Percentiles rank a stretch among this genome's conserved stretches.
Conservation (phyloP, 306 rosid genomes). For the Delonix regia region DNA sequence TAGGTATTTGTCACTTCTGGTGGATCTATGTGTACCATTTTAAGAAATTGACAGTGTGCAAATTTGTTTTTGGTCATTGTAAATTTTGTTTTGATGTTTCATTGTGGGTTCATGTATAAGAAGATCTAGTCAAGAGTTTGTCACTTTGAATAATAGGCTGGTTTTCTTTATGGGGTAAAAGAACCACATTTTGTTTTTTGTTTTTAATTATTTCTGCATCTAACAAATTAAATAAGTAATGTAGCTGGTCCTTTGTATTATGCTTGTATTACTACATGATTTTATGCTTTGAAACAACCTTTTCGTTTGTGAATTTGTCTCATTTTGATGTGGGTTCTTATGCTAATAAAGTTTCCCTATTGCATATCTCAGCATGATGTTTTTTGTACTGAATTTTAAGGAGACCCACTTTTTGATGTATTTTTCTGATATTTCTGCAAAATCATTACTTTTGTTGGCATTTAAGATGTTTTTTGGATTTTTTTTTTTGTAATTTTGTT, state of each 20-base stretch:
- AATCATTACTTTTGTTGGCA: background rate
- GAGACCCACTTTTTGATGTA: background rate
- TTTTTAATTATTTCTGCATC: background rate
- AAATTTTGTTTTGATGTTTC: background rate
- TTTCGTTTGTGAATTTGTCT: background rate
- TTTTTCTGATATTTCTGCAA: background rate
- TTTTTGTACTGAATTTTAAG: background rate
- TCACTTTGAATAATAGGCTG: background rate
- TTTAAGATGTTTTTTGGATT: background rate
- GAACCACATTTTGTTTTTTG: background rate
- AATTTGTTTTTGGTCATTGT: background rate
- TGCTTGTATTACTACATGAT: background rate
- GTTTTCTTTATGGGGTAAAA: background rate
- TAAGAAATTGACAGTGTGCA: background rate
- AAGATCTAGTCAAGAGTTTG: background rate
- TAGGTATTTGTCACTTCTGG: background rate
- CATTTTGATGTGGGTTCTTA: background rate
- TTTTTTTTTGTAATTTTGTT: constrained; percentile 4
- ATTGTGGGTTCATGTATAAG: background rate
- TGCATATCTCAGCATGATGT: background rate
- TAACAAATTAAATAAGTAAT: background rate
- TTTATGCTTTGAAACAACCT: background rate
- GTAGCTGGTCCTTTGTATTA: background rate
- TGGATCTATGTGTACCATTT: background rate
- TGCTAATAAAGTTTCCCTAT: background rate